These are phyloP conservation scores for Ogataea thermomethanolica DNA, from an alignment of 805 yeast species.

Conservation along the genomic window DNA sequence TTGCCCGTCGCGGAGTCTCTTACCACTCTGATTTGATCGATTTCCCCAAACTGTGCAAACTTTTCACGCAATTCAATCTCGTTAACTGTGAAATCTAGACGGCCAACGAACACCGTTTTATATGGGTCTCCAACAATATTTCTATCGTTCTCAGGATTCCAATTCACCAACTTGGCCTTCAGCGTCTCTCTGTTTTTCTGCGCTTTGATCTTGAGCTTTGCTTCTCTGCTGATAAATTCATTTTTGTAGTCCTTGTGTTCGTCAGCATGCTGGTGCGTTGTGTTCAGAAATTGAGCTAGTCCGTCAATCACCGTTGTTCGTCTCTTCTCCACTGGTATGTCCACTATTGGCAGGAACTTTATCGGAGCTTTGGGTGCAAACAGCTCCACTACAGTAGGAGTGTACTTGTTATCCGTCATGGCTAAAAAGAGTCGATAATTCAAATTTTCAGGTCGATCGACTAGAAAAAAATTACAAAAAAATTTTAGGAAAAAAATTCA, in stretches of 20 bases:
- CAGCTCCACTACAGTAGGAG: conserved; percentile 41
- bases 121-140: conserved; percentile 69
- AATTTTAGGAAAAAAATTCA: conserved; percentile 2
- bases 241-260: conserved; percentile 20
- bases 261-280: conserved; percentile 29
- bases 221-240: conserved; percentile 23
- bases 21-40: conserved; percentile 60
- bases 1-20: conserved; percentile 44
- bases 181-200: conserved; percentile 27
- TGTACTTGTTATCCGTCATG: conserved; percentile 25
- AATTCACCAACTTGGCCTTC: conserved; percentile 34
- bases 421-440: conserved; percentile 1
- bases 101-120: conserved; percentile 71
- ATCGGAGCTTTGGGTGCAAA: conserved; percentile 58
- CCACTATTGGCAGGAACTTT: conserved; percentile 46
- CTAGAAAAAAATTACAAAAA: conserved; percentile 7
- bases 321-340: conserved; percentile 46
- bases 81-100: conserved; percentile 60
- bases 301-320: conserved; percentile 47
- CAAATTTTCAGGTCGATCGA: conserved; percentile 5
- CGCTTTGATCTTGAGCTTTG: conserved; percentile 25
- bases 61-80: conserved; percentile 66
- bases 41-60: conserved; percentile 64
- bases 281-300: conserved; percentile 34
- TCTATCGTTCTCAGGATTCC: conserved; percentile 59